Conservation (phyloP, 306 rosid genomes). For the Malus domestica region ASM211411v1 NC_041793.1:25355501-25356000, state of each 20-base stretch:
- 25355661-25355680: slow-evolving; percentile 71
- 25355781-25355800: slow-evolving; percentile 57
- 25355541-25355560: slow-evolving; percentile 50
- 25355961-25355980: slow-evolving; percentile 58
- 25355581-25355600: slow-evolving; percentile 79
- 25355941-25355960: slow-evolving; percentile 47
- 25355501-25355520: slow-evolving; percentile 72
- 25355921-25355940: slow-evolving; percentile 56
- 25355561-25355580: slow-evolving; percentile 83
- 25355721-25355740: slow-evolving; percentile 74
- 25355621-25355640: slow-evolving; percentile 72
- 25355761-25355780: slow-evolving; percentile 64
- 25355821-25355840: slow-evolving; percentile 48
- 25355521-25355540: slow-evolving; percentile 62
- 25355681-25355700: slow-evolving; percentile 29
- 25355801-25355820: slow-evolving; percentile 57
- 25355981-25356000: slow-evolving; percentile 58
- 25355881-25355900: slow-evolving; percentile 53
- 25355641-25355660: slow-evolving; percentile 88
- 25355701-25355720: slow-evolving; percentile 31
- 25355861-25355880: slow-evolving; percentile 87
- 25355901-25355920: slow-evolving; percentile 41
- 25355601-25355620: slow-evolving; percentile 64
- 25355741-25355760: slow-evolving; percentile 67
- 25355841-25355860: slow-evolving; percentile 50